Conservation (phyloP, 352 stramenopile genomes). For the Peronospora destructor region DNA sequence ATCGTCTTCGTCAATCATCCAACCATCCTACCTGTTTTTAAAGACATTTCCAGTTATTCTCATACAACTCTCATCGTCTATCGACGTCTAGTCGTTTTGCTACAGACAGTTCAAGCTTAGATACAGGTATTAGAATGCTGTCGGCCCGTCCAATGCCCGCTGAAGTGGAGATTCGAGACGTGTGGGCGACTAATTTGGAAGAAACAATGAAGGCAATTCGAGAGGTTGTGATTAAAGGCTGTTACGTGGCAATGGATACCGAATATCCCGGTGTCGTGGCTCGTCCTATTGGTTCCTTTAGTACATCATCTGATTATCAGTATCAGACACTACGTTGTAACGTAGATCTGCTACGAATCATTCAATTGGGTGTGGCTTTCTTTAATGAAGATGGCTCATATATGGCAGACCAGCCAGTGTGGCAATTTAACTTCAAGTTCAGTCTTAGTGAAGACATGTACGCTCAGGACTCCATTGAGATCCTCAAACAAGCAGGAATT, state of each 20-base stretch:
- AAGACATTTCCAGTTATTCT: conserved; percentile 10
- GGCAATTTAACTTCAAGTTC: conserved; percentile 99
- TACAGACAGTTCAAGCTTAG: conserved; percentile 11
- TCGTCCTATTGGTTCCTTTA: conserved; percentile 93
- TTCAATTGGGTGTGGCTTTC: conserved; percentile 97
- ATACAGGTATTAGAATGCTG: conserved; percentile 25
- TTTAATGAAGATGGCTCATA: conserved; percentile 94
- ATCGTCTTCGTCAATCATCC: background rate
- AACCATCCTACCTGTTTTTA: conserved; percentile 1
- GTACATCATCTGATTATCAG: conserved; percentile 94
- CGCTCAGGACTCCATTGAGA: conserved; percentile 98
- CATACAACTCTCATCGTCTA: background rate
- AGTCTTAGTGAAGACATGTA: conserved; percentile 98
- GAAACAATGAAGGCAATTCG: conserved; percentile 94
- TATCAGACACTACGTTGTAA: conserved; percentile 98
- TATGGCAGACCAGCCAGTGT: conserved; percentile 93
- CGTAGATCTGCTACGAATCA: conserved; percentile 98
- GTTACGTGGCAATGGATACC: conserved; percentile 99
- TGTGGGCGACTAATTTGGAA: conserved; percentile 91
- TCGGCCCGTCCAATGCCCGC: conserved; percentile 48
- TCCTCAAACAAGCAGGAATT: conserved; percentile 96
- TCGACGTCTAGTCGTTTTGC: conserved; percentile 5
- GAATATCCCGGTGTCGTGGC: conserved; percentile 99
- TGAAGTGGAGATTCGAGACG: conserved; percentile 91
- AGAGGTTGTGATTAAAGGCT: conserved; percentile 92